Evolutionary conservation across 805 yeast species (phyloP), one percentile per base, ranked within the genome.

Genomic region (Starmera amethionina): DNA sequence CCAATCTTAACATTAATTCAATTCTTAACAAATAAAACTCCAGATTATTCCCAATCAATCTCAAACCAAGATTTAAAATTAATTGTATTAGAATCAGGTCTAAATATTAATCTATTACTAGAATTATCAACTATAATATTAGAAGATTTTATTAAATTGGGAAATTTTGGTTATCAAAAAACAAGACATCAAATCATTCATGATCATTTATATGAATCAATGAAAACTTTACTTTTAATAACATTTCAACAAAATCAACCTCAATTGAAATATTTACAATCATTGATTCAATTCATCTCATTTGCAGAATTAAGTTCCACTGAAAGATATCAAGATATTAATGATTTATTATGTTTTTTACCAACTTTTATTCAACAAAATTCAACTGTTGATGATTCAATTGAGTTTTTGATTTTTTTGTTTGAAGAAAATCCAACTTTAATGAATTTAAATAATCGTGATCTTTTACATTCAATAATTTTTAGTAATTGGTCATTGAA

Each of bases 61-160:
- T 30, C 43, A 9, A 35, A 30, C 11, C 13, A n/a, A 5, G 28
- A 11, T 30, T 35, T 13, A 25, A 19, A n/a, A 5, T 42, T 31
- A 15, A 40, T 34, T n/a, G 9, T 45, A 0, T 14, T 44, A 2
- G 13, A 39, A 1, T 49, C 46, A 32, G 16, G 32, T 2, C 12
- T 28, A 3, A 34, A 45, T 8, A 38, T 45, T 25, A 25, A 30
- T 16, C 36, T 63, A 7, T 13, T 54, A 0, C 35, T 68, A 3
- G 40, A 56, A 1, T 68, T 73, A 35, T 58, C 69, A 4, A 63
- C 77, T 11, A 72, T 72, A 8, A 42, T 75, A 0, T 69, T 67
- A 1, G 84, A 77, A 46, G 84, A 79, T 40, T 48, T 72, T 10
- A 49, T 62, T 30, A 73, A 70, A 36, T 40, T 50, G 11, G 44